A percentile compares a stretch with the other conserved stretches of the same genome.
Evolutionary conservation across 768 basidiomycete species (phyloP).

Genomic region (Porpolomopsis calyptriformis): DNA sequence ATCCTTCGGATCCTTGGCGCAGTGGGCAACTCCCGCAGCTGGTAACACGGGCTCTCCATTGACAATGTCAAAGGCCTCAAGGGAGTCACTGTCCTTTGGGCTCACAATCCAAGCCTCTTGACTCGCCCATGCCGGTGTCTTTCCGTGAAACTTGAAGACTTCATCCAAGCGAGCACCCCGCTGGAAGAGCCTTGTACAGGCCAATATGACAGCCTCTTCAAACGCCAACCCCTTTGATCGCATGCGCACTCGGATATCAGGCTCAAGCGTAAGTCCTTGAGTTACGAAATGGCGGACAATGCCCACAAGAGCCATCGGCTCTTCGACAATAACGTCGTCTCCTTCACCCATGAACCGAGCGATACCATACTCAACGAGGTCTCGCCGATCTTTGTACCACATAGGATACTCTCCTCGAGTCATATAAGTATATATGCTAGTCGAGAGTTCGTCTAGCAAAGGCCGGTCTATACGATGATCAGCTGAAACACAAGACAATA

Average conservation of each 20-base stretch:
- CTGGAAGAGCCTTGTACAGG: constrained; percentile 1
- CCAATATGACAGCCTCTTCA: constrained; percentile 4
- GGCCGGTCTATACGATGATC: background rate
- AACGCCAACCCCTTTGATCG: constrained; percentile 1
- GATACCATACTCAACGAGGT: constrained; percentile 4
- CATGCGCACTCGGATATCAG: background rate
- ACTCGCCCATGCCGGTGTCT: background rate
- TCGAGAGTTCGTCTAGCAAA: background rate
- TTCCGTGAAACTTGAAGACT: constrained; percentile 4
- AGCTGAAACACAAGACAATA: background rate
- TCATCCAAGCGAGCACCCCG: constrained; percentile 6
- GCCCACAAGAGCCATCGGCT: constrained; percentile 6
- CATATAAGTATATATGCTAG: background rate
- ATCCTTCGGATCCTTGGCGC: background rate
- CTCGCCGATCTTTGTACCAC: background rate
- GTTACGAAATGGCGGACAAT: constrained; percentile 3
- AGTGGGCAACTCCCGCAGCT: background rate
- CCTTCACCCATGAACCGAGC: constrained; percentile 1
- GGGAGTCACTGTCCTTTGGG: background rate
- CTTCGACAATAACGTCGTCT: background rate
- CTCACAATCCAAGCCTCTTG: background rate
- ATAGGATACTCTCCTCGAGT: constrained; percentile 3
- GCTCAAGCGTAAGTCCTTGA: background rate
- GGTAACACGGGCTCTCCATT: constrained; percentile 1
- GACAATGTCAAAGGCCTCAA: constrained; percentile 2